Evolutionary conservation across 495 filamentous ascomycete genomes (phyloP), one percentile per base, ranked within the genome.

Genomic region (Penicillium turbatum): DNA sequence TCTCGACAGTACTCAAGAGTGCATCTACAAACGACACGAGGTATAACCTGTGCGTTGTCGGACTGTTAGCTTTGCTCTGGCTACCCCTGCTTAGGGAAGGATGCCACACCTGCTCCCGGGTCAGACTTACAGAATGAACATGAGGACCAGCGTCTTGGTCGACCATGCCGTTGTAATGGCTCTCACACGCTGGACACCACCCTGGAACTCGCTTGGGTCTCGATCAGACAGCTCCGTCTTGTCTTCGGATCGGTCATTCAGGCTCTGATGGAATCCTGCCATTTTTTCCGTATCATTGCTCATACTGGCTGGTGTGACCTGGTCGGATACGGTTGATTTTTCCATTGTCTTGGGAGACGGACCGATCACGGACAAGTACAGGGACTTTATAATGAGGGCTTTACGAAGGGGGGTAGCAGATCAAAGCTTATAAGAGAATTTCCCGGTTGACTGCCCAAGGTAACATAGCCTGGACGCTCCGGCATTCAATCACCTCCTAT

Each of bases 21-120:
- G 47, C 45, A 11, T 42, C 59, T 8, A 62, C 44, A 10, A 52
- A 59, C 11, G 39, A 59, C 27, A 59, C 27, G 17, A 62, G 30
- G 19, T 51, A 59, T 30, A 62, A 45, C 11, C 59, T 62, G 36
- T 31, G 7, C 50, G 21, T 13, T 2, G 47, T 12, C 13, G 34
- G 21, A 21, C 11, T 19, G 5, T 30, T 26, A 41, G 19, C 6
- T 13, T 26, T 41, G n/a, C 5, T 21, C 17, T 41, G 9, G 17
- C 12, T 26, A 26, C 11, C 11, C 12, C 32, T 11, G 10, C 3
- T 9, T 10, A 17, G 27, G 38, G 19, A 10, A 11, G 3, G 13
- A 13, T 2, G 32, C 4, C 9, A 2, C 0, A 35, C 19, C 19
- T 31, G 30, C 1, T 24, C 16, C 9, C 31, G 6, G 29, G 10